A percentile compares a stretch with the other conserved stretches of the same genome.
Evolutionary conservation across 257 asterid species (phyloP).

Genomic region (Fraxinus anomala): DNA sequence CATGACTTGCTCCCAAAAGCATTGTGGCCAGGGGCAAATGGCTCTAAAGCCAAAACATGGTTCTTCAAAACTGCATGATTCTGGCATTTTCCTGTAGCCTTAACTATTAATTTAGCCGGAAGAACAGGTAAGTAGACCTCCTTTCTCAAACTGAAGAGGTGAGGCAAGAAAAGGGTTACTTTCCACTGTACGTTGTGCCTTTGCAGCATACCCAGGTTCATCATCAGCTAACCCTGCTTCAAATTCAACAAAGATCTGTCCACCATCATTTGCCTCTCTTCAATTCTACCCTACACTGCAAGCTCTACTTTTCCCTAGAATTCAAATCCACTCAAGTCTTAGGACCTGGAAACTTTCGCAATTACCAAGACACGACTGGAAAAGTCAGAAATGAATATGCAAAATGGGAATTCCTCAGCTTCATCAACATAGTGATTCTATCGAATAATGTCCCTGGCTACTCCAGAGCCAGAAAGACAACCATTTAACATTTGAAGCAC

Average conservation of each 20-base stretch:
- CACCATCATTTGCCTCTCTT: conserved; percentile 34
- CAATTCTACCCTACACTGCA: conserved; percentile 30
- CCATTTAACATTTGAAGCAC: conserved; percentile 42
- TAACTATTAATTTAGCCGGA: conserved; percentile 51
- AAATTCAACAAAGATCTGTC: conserved; percentile 41
- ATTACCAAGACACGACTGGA: conserved; percentile 67
- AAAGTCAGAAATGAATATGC: conserved; percentile 58
- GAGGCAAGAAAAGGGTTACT: conserved; percentile 64
- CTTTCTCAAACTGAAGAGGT: conserved; percentile 64
- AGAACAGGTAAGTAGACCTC: conserved; percentile 52
- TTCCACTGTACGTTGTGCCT: conserved; percentile 44
- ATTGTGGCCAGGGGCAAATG: conserved; percentile 42
- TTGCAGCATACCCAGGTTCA: conserved; percentile 37
- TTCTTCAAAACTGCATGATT: conserved; percentile 34
- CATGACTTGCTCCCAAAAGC: conserved; percentile 28
- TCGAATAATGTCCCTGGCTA: conserved; percentile 43
- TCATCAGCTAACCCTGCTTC: conserved; percentile 41
- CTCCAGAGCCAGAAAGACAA: conserved; percentile 58
- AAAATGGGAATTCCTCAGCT: conserved; percentile 67
- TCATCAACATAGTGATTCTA: conserved; percentile 25
- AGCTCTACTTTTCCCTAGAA: conserved; percentile 28
- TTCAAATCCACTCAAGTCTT: conserved; percentile 35
- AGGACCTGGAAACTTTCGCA: conserved; percentile 55
- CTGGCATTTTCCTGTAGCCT: conserved; percentile 28
- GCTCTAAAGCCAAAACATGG: conserved; percentile 36